Evolutionary conservation across 768 basidiomycete species (phyloP), one percentile per base, ranked within the genome.

Genomic region (Candolleomyces eurysporus): DNA sequence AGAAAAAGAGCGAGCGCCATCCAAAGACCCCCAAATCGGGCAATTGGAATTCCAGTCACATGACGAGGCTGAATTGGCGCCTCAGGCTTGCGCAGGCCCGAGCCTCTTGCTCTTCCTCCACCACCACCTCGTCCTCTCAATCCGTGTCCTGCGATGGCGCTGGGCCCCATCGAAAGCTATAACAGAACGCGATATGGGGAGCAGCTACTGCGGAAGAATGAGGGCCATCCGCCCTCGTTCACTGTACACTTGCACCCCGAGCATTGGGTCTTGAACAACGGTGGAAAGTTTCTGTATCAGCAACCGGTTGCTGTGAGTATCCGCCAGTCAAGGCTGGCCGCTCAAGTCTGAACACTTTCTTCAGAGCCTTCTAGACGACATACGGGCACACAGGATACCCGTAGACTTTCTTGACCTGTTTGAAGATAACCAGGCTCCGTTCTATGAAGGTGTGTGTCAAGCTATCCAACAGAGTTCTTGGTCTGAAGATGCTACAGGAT

Each of bases 351-450:
- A n/a, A 32, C 1, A 26, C 46, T 21, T 1, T n/a, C 17, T 60
- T 22, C 67, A 94, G 92, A 87, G 88, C 49, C 73, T 94, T 7
- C 78, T 94, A 45, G 92, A 94, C 67, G 92, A 94, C 69, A 87
- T 94, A 58, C 84, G 90, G 51, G 87, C 88, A 8, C 85, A 90
- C 65, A 82, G 91, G 51, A 93, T 94, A 79, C 92, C 92, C 13
- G 86, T 89, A 32, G 92, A 94, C 75, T 92, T 91, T 70, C 78
- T 93, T 13, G 90, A 92, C 62, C 74, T 92, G 31, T 92, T 94
- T 66, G 89, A 94, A 63, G 74, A 81, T 21, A 84, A 86, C 4
- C 80, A 79, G 60, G 81, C 92, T 4, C 90, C 90, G 21, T 94
- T 92, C 73, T 94, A 93, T 71, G 90, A 94, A 71, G 92, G 92